phyloP scores from a whole-genome alignment of 257 asterid genomes.

The Eucommia ulmoides region DNA sequence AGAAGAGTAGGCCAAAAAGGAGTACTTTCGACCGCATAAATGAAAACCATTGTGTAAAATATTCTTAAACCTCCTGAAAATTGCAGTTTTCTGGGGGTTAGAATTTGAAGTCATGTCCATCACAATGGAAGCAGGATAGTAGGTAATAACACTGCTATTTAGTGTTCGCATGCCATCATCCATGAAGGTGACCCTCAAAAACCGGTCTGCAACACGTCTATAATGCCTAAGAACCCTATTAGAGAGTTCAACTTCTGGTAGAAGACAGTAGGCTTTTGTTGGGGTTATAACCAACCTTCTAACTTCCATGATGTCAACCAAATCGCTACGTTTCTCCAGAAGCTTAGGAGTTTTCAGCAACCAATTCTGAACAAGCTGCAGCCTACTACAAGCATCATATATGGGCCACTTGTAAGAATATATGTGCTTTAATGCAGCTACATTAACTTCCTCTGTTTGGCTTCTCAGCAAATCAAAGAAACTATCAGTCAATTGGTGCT shows the following conservation, averaged over 20 bases:
- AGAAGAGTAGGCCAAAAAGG: conserved; percentile 80
- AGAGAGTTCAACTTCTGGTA: conserved; percentile 72
- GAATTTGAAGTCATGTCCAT: conserved; percentile 31
- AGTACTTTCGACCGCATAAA: conserved; percentile 64
- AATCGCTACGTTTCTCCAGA: conserved; percentile 34
- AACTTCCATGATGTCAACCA: conserved; percentile 60
- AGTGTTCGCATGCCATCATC: conserved; percentile 81
- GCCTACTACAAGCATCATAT: conserved; percentile 40
- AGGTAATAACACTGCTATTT: conserved; percentile 43
- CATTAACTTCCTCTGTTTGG: conserved; percentile 42
- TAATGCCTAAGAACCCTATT: conserved; percentile 72
- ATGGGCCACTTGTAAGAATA: conserved; percentile 47
- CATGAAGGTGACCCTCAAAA: conserved; percentile 82
- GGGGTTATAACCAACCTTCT: conserved; percentile 75
- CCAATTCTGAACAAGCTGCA: conserved; percentile 41
- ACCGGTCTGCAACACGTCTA: conserved; percentile 47
- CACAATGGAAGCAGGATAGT: conserved; percentile 45
- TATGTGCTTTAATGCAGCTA: conserved; percentile 53
- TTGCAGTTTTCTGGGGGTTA: conserved; percentile 41
- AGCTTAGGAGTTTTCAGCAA: conserved; percentile 52
- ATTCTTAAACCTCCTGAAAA: conserved; percentile 61
- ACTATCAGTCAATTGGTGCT: conserved; percentile 56
- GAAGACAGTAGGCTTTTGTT: conserved; percentile 71
- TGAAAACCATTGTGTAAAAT: conserved; percentile 40
- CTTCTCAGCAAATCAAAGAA: conserved; percentile 47